These are phyloP conservation scores for Boletus subcaerulescens DNA, from an alignment of 768 basidiomycete genomes.

Conservation along the genomic window DNA sequence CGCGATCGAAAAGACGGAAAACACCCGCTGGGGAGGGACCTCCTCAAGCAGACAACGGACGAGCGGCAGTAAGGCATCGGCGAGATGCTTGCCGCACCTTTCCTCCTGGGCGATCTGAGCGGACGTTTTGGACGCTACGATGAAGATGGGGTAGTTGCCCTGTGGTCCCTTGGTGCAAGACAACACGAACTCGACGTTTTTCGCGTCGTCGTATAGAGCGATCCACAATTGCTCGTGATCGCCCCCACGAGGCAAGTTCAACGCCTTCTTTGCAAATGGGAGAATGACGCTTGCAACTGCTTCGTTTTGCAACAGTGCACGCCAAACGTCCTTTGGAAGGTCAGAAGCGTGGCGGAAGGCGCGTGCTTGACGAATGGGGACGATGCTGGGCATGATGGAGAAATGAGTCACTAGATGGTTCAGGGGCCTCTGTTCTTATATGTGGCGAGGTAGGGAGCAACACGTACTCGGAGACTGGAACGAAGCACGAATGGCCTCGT, in stretches of 20 bases:
- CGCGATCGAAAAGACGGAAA: conserved; percentile 63
- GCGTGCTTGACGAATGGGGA: not conserved
- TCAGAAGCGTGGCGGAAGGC: conserved; percentile 4
- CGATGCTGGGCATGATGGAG: conserved; percentile 13
- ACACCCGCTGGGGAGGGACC: conserved; percentile 27
- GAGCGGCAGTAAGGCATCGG: conserved; percentile 6
- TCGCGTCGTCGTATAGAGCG: conserved; percentile 18
- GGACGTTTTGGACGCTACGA: conserved; percentile 14
- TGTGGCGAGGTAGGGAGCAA: not conserved
- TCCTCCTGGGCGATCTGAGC: conserved; percentile 13
- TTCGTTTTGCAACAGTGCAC: conserved; percentile 27
- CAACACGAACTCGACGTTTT: conserved; percentile 7
- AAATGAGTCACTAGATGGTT: not conserved
- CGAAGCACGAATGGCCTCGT: not conserved
- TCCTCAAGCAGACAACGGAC: conserved; percentile 11
- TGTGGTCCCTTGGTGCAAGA: conserved; percentile 4
- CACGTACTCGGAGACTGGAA: not conserved
- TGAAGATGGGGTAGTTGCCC: conserved; percentile 12
- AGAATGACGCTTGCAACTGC: conserved; percentile 39
- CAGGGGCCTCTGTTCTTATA: conserved; percentile 8
- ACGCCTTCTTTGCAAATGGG: conserved; percentile 36
- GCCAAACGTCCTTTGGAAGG: conserved; percentile 30
- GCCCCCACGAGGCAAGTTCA: not conserved
- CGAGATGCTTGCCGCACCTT: not conserved
- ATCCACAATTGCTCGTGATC: conserved; percentile 31